Base-by-base conservation (phyloP, 306 rosid genomes). In the Ormosia emarginata region DNA sequence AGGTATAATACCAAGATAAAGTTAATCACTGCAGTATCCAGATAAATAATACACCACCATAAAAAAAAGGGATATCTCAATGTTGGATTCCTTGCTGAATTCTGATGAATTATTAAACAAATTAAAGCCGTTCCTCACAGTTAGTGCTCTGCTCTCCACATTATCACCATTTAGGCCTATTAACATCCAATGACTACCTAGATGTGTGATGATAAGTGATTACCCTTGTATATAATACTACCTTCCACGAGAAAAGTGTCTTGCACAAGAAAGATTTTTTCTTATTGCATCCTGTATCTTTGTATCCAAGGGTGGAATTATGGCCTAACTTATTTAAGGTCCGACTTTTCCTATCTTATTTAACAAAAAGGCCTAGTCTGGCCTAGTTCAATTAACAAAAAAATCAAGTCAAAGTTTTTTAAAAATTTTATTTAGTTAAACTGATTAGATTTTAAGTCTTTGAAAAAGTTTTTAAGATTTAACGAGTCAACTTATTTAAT, bases 141-240 rank as follows among this genome's bases (percentile, higher is more conserved):
- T 17, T 18, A 70, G 85, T 83, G 89, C 77, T 50, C 55, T 83
- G 89, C 77, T 50, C 55, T 83, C 83, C 81, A 78, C 80, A 18
- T 12, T 56, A 34, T 52, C 65, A 64, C 69, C 36, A 33, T 73
- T 34, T 15, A 53, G 46, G 47, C 14, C 63, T 72, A 17, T 53
- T 36, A 52, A n/a, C n/a, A n/a, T n/a, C 8, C 15, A 67, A 53
- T 9, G 37, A 18, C 55, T 3, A 47, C 30, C 56, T 41, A 78
- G 52, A 72, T 33, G 40, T 15, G 8, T 6, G 6, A 24, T 44
- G 15, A 41, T 18, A 37, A 66, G 11, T 15, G 13, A 4, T 15
- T 69, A 43, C 6, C 0, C 33, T 49, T 57, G 58, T 72, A 86
- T 73, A 74, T 47, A 80, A 77, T 79, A 82, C 83, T 79, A 82